Evolutionary conservation across 2,329 filamentous ascomycete species (phyloP).

Genomic region (Fusarium haematococcum): DNA sequence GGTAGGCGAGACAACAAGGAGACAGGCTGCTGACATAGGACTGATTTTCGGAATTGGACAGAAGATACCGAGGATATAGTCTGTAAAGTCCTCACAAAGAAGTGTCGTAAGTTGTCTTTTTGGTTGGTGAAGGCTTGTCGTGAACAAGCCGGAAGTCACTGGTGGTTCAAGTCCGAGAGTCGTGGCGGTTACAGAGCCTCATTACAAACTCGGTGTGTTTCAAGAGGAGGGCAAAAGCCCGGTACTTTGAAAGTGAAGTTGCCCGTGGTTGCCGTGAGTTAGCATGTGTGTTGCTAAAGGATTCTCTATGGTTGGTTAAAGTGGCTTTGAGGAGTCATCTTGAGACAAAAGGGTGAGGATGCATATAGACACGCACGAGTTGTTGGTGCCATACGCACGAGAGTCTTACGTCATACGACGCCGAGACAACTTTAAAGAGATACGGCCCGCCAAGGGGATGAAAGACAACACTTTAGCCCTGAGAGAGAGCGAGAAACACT

Average conservation of each 20-base stretch:
- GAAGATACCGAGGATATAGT: not conserved
- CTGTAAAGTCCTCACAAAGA: not conserved
- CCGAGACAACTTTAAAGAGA: not conserved
- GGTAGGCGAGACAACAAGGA: not conserved
- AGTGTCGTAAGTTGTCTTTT: not conserved
- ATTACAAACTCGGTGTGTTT: not conserved
- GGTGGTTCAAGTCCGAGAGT: not conserved
- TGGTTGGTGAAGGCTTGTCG: not conserved
- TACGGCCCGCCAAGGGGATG: not conserved
- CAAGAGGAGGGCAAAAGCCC: not conserved
- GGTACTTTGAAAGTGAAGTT: not conserved
- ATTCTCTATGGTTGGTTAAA: not conserved
- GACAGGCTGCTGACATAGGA: not conserved
- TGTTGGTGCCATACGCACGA: not conserved
- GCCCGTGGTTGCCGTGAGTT: not conserved
- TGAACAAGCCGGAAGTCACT: not conserved
- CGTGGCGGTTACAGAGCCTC: not conserved
- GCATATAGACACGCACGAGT: not conserved
- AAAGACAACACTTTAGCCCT: not conserved
- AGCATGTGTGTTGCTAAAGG: not conserved
- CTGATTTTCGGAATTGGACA: not conserved
- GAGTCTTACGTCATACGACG: constrained; percentile 27
- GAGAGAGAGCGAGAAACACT: not conserved
- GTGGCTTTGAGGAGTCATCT: not conserved
- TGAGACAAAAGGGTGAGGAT: not conserved